Evolutionary conservation across 2,329 filamentous ascomycete genomes (phyloP).

Genomic region (Microsporum audouinii): DNA sequence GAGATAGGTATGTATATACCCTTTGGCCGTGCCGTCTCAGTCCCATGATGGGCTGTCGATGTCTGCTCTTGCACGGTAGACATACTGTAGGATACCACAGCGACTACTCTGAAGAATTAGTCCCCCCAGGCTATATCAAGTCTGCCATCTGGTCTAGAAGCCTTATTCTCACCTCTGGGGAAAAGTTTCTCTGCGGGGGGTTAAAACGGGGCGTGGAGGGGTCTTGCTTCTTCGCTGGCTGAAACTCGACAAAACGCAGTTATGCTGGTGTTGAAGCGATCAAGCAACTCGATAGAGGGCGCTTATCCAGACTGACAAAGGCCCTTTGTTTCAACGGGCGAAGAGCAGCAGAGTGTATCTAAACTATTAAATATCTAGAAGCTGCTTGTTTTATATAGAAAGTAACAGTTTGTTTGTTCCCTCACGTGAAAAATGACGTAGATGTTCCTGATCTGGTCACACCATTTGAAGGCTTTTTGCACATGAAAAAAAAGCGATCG

Average conservation of each 20-base stretch:
- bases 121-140: background rate
- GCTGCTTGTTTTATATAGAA: background rate
- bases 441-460: background rate
- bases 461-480: background rate
- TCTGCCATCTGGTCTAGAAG: no score
- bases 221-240: no score
- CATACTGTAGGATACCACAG: background rate
- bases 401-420: background rate
- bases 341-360: no score
- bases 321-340: no score
- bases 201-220: no score
- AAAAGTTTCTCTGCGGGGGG: no score
- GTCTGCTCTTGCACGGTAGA: background rate
- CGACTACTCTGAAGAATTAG: background rate
- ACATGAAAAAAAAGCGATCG: background rate
- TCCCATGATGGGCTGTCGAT: background rate
- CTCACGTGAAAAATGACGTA: background rate
- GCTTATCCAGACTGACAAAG: background rate
- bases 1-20: slow-evolving; percentile 21
- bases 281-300: no score
- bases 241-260: no score
- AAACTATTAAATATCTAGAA: background rate
- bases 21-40: slow-evolving; percentile 23
- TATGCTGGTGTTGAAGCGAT: no score
- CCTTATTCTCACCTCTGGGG: background rate